Conservation (phyloP, 257 asterid genomes). For the Plantago elongata region DNA sequence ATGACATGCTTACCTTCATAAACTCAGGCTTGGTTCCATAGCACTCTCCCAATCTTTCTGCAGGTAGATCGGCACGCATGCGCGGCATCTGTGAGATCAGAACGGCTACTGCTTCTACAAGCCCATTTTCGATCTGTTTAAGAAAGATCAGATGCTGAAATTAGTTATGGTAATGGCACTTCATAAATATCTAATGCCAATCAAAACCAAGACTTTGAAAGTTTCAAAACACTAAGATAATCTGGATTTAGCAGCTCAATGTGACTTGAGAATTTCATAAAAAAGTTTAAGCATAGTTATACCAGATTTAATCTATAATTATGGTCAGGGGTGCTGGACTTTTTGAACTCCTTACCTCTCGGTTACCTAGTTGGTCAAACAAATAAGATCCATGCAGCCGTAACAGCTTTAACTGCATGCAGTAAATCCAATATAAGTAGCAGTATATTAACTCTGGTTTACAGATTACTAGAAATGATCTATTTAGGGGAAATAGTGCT, state of each 20-base stretch:
- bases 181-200: neutral
- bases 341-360: slow-evolving; percentile 54
- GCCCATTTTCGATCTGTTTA: slow-evolving; percentile 87
- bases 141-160: slow-evolving; percentile 14
- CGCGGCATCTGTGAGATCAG: slow-evolving; percentile 89
- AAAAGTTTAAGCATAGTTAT: neutral
- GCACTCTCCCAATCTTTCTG: slow-evolving; percentile 66
- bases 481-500: slow-evolving; percentile 20
- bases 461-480: neutral
- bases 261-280: neutral
- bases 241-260: slow-evolving; percentile 4
- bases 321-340: neutral
- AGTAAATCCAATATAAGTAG: slow-evolving; percentile 17
- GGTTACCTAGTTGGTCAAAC: slow-evolving; percentile 74
- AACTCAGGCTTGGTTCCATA: slow-evolving; percentile 78
- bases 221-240: neutral
- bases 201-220: neutral
- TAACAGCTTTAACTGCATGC: slow-evolving; percentile 68
- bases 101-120: slow-evolving; percentile 89
- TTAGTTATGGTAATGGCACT: slow-evolving; percentile 12
- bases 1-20: slow-evolving; percentile 56
- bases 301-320: neutral
- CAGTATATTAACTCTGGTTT: slow-evolving; percentile 8
- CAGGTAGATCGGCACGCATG: slow-evolving; percentile 52
- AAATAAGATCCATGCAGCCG: slow-evolving; percentile 90